These are phyloP conservation scores for Tulasnella sp. DNA, from an alignment of 768 basidiomycete genomes.

Conservation along the genomic window DNA sequence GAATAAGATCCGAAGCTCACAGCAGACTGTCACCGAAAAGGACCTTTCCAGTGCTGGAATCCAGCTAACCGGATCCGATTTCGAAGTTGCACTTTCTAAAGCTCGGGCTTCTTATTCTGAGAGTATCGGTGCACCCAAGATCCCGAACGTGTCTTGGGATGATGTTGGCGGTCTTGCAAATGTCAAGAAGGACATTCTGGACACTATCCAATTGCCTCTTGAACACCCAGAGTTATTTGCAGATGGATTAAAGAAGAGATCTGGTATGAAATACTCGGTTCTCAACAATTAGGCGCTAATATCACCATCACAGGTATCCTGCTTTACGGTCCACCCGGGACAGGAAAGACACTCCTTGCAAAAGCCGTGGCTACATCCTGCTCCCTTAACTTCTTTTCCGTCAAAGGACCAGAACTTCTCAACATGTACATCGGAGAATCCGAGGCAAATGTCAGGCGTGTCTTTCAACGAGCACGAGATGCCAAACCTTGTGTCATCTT, in stretches of 20 bases:
- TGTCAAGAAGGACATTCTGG: slow-evolving; percentile 86
- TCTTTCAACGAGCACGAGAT: slow-evolving; percentile 84
- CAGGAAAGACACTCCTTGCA: slow-evolving; percentile 87
- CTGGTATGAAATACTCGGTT: slow-evolving; percentile 42
- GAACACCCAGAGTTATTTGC: slow-evolving; percentile 84
- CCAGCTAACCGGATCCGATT: slow-evolving; percentile 41
- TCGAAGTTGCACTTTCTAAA: slow-evolving; percentile 55
- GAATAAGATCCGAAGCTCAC: neutral
- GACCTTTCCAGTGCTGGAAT: slow-evolving; percentile 28
- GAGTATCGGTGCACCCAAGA: slow-evolving; percentile 92
- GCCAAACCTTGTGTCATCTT: slow-evolving; percentile 92
- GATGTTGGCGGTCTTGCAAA: slow-evolving; percentile 84
- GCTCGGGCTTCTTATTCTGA: slow-evolving; percentile 73
- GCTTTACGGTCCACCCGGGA: slow-evolving; percentile 89
- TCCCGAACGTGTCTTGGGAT: slow-evolving; percentile 92
- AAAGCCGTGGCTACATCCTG: slow-evolving; percentile 95
- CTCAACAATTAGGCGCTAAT: slow-evolving; percentile 12
- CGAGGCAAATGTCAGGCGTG: slow-evolving; percentile 88
- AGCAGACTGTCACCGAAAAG: neutral
- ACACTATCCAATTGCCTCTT: slow-evolving; percentile 87
- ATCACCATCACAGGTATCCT: slow-evolving; percentile 52
- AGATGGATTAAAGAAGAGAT: slow-evolving; percentile 87
- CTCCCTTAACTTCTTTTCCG: slow-evolving; percentile 91
- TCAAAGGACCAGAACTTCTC: slow-evolving; percentile 88
- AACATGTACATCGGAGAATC: slow-evolving; percentile 99